Percentiles rank a stretch among this genome's conserved stretches.
phyloP scores from a whole-genome alignment of 2,329 filamentous ascomycete genomes.

The Pestalotiopsis sp. region DNA sequence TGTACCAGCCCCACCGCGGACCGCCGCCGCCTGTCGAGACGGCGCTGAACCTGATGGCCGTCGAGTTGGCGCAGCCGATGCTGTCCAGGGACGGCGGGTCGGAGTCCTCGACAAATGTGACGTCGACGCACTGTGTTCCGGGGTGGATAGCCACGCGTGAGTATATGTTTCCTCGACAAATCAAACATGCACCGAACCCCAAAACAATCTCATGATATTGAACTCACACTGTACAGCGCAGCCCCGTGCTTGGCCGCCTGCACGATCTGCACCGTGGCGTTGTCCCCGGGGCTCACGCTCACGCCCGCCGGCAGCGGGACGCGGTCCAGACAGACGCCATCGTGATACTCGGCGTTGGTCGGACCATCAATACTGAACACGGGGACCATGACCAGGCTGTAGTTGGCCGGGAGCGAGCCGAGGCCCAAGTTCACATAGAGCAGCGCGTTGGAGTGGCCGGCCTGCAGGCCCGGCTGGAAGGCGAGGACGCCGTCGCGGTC shows the following conservation, averaged over 20 bases:
- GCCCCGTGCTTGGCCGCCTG: slow-evolving; percentile 69
- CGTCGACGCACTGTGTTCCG: slow-evolving; percentile 8
- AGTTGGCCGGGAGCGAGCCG: slow-evolving; percentile 62
- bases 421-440: slow-evolving; percentile 74
- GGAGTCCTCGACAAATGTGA: slow-evolving; percentile 4
- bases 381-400: slow-evolving; percentile 64
- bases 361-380: slow-evolving; percentile 67
- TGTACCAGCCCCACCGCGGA: not conserved
- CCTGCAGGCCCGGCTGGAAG: slow-evolving; percentile 73
- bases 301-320: slow-evolving; percentile 64
- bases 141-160: not conserved
- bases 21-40: not conserved
- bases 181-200: no score
- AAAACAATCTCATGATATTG: no score
- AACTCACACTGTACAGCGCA: slow-evolving; percentile 54
- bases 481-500: slow-evolving; percentile 62
- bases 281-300: slow-evolving; percentile 61
- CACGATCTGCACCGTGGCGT: slow-evolving; percentile 72
- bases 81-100: slow-evolving; percentile 31
- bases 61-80: slow-evolving; percentile 62
- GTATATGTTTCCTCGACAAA: no score
- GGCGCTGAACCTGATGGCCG: slow-evolving; percentile 49
- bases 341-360: slow-evolving; percentile 61
- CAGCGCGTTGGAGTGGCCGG: slow-evolving; percentile 63
- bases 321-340: slow-evolving; percentile 70